Base-by-base conservation (phyloP, 345 rosid species). In the Gossypium ekmanianum region DNA sequence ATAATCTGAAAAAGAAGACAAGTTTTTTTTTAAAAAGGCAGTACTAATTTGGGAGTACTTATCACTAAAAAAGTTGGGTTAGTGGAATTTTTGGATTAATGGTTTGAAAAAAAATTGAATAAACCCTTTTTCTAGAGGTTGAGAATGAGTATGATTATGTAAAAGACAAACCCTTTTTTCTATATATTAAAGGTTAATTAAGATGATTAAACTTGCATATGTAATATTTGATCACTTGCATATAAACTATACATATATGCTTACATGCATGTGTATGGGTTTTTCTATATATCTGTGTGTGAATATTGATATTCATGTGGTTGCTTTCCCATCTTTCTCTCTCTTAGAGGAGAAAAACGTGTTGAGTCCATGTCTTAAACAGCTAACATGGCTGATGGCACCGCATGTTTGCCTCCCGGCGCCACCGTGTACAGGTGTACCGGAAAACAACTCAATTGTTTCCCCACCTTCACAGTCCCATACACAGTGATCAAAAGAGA, bases 351-450 rank as follows among this genome's bases (percentile, higher is more conserved):
- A 26, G 4, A 11, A 58, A 56, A 69, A 76, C 56, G 74, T 75
- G 73, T 74, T 51, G 29, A 34, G 41, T 34, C 41, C 6, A 34
- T 34, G 41, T 34, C 41, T 34, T 34, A 5, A 72, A 22, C 79
- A 71, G 45, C 52, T 51, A 22, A 69, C 59, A 27, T 29, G 57
- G 51, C 13, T 11, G 18, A 48, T 27, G 56, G 39, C 76, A 66
- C 17, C 47, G 50, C 71, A 47, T 71, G 76, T 51, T 18, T 70
- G 76, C 55, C 76, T 50, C 74, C 55, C 76, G 26, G 74, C 75
- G 74, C 39, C 39, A 34, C 78, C 62, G 70, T 34, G 52, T 69
- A 44, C 66, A 20, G 13, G 2, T 16, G 27, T 2, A 51, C 17
- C 9, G 27, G 4, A 34, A 34, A 74, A 10, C 2, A 74, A 61